These are phyloP conservation scores for Pestalotiopsis sp. DNA, from an alignment of 2,329 filamentous ascomycete species.

Conservation along the genomic window DNA sequence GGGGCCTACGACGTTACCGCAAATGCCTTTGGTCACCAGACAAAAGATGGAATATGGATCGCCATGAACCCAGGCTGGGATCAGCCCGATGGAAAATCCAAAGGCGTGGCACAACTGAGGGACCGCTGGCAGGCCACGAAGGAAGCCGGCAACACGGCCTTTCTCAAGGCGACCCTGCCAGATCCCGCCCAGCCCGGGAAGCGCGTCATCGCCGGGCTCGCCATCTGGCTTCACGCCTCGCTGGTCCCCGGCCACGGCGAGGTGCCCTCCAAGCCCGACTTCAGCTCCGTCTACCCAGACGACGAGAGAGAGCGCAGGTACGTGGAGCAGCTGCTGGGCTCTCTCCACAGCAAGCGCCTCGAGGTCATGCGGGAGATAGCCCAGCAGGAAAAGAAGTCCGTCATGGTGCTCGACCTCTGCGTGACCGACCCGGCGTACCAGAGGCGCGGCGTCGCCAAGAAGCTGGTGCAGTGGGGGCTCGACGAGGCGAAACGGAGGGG, in stretches of 20 bases:
- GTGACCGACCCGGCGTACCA: conserved; percentile 57
- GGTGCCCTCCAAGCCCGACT: conserved; percentile 34
- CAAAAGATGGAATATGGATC: conserved; percentile 52
- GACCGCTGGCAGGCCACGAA: conserved; percentile 45
- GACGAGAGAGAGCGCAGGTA: conserved; percentile 49
- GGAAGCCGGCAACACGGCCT: conserved; percentile 51
- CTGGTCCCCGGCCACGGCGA: conserved; percentile 51
- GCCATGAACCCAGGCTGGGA: conserved; percentile 58
- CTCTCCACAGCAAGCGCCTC: conserved; percentile 45
- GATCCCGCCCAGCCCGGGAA: conserved; percentile 32
- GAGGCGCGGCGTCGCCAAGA: conserved; percentile 46
- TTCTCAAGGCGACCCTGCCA: conserved; percentile 55
- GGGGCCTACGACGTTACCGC: conserved; percentile 32
- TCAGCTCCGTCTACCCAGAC: conserved; percentile 42
- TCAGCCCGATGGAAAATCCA: conserved; percentile 43
- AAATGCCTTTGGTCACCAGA: conserved; percentile 53
- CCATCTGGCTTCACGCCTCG: conserved; percentile 58
- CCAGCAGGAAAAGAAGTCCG: conserved; percentile 38
- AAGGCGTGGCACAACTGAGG: conserved; percentile 39
- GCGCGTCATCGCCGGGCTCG: conserved; percentile 49
- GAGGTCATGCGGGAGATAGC: conserved; percentile 42
- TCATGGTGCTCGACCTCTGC: conserved; percentile 54
- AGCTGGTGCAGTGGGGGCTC: conserved; percentile 50
- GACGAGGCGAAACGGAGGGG: conserved; percentile 42
- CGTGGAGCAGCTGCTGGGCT: conserved; percentile 43